Conservation (phyloP, 2,329 filamentous ascomycete species). For the Triangularia verruculosa region DNA sequence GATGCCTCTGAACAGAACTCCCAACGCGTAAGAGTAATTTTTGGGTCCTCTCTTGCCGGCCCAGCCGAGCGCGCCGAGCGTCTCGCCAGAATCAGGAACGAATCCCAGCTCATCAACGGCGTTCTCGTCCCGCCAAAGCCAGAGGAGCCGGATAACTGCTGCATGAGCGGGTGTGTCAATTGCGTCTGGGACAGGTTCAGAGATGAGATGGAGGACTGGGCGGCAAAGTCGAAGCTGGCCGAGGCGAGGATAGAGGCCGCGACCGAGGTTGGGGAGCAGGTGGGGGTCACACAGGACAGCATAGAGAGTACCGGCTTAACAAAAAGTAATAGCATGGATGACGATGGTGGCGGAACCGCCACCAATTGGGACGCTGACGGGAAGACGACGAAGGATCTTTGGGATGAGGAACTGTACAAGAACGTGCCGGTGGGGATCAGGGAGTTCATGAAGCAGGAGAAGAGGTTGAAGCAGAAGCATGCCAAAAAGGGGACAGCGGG, state of each 20-base stretch:
- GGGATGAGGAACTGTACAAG: conserved; percentile 68
- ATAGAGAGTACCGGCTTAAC: conserved; percentile 14
- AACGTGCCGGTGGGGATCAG: conserved; percentile 87
- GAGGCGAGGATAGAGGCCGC: conserved; percentile 48
- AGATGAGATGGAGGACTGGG: conserved; percentile 92
- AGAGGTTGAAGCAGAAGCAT: conserved; percentile 77
- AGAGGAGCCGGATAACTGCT: conserved; percentile 93
- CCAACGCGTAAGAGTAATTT: conserved; percentile 55
- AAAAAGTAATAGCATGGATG: conserved; percentile 56
- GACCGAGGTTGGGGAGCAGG: conserved; percentile 30
- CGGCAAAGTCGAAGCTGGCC: conserved; percentile 61
- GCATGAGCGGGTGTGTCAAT: conserved; percentile 97
- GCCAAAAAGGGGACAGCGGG: conserved; percentile 51
- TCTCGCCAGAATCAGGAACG: conserved; percentile 53
- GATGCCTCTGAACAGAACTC: not conserved
- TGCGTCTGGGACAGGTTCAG: conserved; percentile 93
- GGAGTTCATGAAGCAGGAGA: conserved; percentile 97
- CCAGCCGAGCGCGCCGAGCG: conserved; percentile 66
- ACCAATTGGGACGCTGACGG: conserved; percentile 57
- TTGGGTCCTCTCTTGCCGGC: conserved; percentile 74
- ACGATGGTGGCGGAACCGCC: conserved; percentile 74
- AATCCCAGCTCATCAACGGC: conserved; percentile 68
- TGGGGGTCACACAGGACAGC: conserved; percentile 21
- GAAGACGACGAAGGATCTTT: conserved; percentile 50
- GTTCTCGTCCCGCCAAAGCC: conserved; percentile 80